These are phyloP conservation scores for Bretziella fagacearum DNA, from an alignment of 2,329 filamentous ascomycete genomes.

Conservation along the genomic window DNA sequence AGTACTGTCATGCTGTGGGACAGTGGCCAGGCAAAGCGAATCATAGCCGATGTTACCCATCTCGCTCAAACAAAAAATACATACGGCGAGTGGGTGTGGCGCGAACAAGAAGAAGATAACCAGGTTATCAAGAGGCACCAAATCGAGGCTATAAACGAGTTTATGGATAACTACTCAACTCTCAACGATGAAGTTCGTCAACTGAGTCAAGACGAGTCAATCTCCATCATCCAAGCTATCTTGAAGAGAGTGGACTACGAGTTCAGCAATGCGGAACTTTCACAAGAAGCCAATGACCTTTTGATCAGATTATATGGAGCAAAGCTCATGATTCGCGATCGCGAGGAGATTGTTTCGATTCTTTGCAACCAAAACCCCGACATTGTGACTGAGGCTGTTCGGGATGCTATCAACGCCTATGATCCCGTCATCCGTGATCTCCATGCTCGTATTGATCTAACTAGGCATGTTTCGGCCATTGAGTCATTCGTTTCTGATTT, in stretches of 20 bases:
- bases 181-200: constrained; percentile 42
- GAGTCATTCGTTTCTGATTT: constrained; percentile 57
- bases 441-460: constrained; percentile 55
- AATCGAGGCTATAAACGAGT: constrained; percentile 41
- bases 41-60: not conserved
- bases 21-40: constrained; percentile 42
- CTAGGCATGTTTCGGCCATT: constrained; percentile 47
- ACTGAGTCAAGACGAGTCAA: constrained; percentile 31
- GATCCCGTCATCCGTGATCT: constrained; percentile 58
- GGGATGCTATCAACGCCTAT: constrained; percentile 48
- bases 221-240: constrained; percentile 53
- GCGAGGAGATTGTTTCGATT: constrained; percentile 49
- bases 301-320: constrained; percentile 37
- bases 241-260: constrained; percentile 35
- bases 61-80: constrained; percentile 1
- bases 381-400: constrained; percentile 50
- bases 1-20: constrained; percentile 60
- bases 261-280: constrained; percentile 17
- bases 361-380: constrained; percentile 56
- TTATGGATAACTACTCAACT: constrained; percentile 34
- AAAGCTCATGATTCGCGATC: constrained; percentile 53
- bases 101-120: not conserved
- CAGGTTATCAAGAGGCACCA: constrained; percentile 32
- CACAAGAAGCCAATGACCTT: constrained; percentile 10
- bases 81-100: constrained; percentile 3